Percentiles rank a stretch among this genome's conserved stretches.
Evolutionary conservation across 345 rosid species (phyloP).

Genomic region (Alliaria petiolata): DNA sequence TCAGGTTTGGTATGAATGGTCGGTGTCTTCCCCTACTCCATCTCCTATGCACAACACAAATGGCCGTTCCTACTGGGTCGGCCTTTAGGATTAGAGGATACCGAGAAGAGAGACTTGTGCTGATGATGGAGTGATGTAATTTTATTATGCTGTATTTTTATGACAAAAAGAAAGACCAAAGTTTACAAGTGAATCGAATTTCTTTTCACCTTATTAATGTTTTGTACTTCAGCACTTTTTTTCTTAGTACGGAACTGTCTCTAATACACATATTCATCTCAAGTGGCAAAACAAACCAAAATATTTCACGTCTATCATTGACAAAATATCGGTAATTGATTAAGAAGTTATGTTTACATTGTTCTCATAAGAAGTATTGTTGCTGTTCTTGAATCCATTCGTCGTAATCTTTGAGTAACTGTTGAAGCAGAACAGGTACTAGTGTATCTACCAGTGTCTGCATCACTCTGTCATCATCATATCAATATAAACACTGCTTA

Average conservation of each 20-base stretch:
- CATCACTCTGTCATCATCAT: slow-evolving; percentile 51
- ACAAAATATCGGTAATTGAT: background rate
- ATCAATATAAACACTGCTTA: background rate
- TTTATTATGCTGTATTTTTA: slow-evolving; percentile 21
- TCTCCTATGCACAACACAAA: slow-evolving; percentile 84
- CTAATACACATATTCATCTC: background rate
- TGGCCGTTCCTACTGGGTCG: slow-evolving; percentile 97
- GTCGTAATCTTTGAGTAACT: slow-evolving; percentile 54
- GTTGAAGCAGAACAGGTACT: slow-evolving; percentile 60
- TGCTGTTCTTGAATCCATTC: slow-evolving; percentile 50
- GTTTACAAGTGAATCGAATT: slow-evolving; percentile 16
- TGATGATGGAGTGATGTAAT: background rate
- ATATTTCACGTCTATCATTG: background rate
- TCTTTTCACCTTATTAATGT: background rate
- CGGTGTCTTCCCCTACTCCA: slow-evolving; percentile 59
- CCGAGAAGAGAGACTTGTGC: background rate
- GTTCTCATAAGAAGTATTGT: background rate
- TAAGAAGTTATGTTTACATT: background rate
- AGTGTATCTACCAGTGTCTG: slow-evolving; percentile 77
- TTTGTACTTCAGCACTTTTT: background rate
- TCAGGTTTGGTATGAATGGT: slow-evolving; percentile 99
- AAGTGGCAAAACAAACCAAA: background rate
- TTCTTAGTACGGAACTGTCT: background rate
- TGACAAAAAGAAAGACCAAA: background rate
- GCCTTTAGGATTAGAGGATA: slow-evolving; percentile 46